phyloP scores from a whole-genome alignment of 805 yeast species.

The Wickerhamiella alocasiicola region DNA sequence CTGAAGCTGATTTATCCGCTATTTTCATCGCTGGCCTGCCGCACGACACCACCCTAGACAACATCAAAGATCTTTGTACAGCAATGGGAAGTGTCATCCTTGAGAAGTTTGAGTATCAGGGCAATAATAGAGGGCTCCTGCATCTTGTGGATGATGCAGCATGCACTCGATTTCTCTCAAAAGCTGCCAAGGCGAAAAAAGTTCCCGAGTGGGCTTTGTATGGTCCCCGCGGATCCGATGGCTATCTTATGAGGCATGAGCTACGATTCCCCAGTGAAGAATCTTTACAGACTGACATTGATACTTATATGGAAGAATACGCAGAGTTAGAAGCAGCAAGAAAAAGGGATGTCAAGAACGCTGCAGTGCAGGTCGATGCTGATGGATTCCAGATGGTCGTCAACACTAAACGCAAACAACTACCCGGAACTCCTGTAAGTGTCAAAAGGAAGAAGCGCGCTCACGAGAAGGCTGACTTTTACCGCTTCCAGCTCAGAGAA shows the following conservation, averaged over 20 bases:
- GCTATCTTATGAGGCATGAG: slow-evolving; percentile 29
- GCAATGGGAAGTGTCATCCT: slow-evolving; percentile 35
- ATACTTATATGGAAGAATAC: slow-evolving; percentile 52
- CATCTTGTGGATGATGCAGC: slow-evolving; percentile 63
- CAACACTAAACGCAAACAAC: slow-evolving; percentile 71
- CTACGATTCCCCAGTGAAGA: slow-evolving; percentile 33
- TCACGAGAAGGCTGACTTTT: slow-evolving; percentile 80
- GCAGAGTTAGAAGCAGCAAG: slow-evolving; percentile 47
- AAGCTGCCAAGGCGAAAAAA: slow-evolving; percentile 38
- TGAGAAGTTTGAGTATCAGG: slow-evolving; percentile 25
- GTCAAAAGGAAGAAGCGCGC: slow-evolving; percentile 38
- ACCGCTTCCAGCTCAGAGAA: slow-evolving; percentile 91
- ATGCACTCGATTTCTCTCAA: slow-evolving; percentile 47
- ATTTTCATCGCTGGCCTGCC: slow-evolving; percentile 75
- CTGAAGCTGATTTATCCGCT: slow-evolving; percentile 35
- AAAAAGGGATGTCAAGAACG: slow-evolving; percentile 18
- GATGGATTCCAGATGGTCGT: slow-evolving; percentile 92
- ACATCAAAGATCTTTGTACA: slow-evolving; percentile 44
- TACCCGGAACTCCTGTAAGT: slow-evolving; percentile 30
- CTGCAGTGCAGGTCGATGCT: slow-evolving; percentile 58
- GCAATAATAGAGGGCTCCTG: slow-evolving; percentile 43
- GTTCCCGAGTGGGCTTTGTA: slow-evolving; percentile 26
- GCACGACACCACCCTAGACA: slow-evolving; percentile 39
- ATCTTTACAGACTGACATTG: slow-evolving; percentile 42
- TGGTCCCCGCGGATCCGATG: slow-evolving; percentile 32